Evolutionary conservation across 352 stramenopile genomes (phyloP).

Genomic region (Blastocystis sp.): DNA sequence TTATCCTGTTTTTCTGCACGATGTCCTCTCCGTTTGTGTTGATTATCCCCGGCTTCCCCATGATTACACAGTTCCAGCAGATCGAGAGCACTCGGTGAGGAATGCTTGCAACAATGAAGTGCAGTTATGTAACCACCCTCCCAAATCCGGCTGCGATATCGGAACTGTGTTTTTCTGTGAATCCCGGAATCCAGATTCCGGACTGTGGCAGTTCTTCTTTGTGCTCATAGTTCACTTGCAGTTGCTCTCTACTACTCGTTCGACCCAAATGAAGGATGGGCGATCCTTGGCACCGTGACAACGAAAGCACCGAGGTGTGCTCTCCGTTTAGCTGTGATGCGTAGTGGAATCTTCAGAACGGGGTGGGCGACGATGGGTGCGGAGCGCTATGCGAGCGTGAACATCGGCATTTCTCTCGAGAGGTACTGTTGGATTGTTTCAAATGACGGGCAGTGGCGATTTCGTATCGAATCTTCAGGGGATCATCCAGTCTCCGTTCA

Average conservation of each 20-base stretch:
- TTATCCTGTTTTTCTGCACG: not conserved
- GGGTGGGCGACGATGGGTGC: conserved; percentile 41
- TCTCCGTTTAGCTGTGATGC: not conserved
- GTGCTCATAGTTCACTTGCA: not conserved
- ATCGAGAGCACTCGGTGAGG: conserved; percentile 13
- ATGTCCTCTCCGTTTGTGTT: conserved; percentile 47
- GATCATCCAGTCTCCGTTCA: not conserved
- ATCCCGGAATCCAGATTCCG: conserved; percentile 29
- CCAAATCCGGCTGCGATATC: conserved; percentile 34
- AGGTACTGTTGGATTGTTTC: not conserved
- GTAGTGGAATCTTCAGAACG: conserved; percentile 67
- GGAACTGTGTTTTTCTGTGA: conserved; percentile 50
- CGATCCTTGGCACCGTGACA: conserved; percentile 48
- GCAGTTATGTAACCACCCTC: conserved; percentile 35
- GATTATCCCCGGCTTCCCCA: conserved; percentile 48
- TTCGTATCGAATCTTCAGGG: conserved; percentile 44
- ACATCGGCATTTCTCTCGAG: conserved; percentile 59
- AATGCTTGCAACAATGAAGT: not conserved
- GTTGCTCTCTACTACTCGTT: conserved; percentile 61
- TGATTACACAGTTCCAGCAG: conserved; percentile 60
- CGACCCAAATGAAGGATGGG: not conserved
- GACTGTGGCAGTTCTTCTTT: conserved; percentile 20
- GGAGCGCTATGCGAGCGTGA: not conserved
- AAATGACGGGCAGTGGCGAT: conserved; percentile 17
- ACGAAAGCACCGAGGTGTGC: not conserved